Percentiles rank a stretch among this genome's conserved stretches.
These are phyloP conservation scores for Ceratocystis alfenasii DNA, from an alignment of 2,329 filamentous ascomycete genomes.

Conservation along the genomic window DNA sequence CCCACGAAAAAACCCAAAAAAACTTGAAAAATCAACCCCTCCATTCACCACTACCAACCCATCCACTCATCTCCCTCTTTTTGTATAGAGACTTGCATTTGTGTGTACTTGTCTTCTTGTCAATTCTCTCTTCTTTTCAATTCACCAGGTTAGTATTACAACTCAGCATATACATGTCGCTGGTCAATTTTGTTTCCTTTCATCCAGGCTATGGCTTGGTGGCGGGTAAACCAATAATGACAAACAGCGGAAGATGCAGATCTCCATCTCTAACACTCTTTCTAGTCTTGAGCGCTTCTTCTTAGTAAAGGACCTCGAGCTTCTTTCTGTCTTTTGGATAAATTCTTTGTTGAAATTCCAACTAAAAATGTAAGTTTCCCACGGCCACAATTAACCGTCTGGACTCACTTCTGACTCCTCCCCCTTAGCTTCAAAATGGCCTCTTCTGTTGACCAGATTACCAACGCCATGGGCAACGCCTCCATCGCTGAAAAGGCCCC, in stretches of 20 bases:
- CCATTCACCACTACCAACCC: constrained; percentile 33
- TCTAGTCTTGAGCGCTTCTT: constrained; percentile 11
- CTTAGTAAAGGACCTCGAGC: constrained; percentile 13
- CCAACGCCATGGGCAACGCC: constrained; percentile 62
- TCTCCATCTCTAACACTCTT: background rate
- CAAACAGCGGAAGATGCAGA: background rate
- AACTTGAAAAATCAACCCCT: constrained; percentile 51
- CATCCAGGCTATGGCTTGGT: constrained; percentile 5
- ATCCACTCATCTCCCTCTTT: constrained; percentile 5
- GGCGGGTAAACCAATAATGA: background rate
- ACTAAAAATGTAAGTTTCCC: constrained; percentile 16
- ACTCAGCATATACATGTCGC: too few relatives aligned
- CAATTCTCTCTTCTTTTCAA: constrained; percentile 22
- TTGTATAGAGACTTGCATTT: constrained; percentile 18
- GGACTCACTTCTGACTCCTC: background rate
- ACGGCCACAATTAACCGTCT: background rate
- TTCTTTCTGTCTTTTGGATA: constrained; percentile 18
- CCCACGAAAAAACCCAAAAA: constrained; percentile 38
- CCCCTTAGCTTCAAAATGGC: constrained; percentile 42
- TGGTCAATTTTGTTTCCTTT: background rate
- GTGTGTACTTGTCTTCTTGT: constrained; percentile 18
- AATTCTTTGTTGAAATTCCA: constrained; percentile 23
- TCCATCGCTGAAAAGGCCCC: constrained; percentile 57
- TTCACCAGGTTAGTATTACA: constrained; percentile 11
- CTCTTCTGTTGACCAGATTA: constrained; percentile 66